Evolutionary conservation across 2,329 filamentous ascomycete species (phyloP).

Genomic region (Nothomitra cinnamomea): DNA sequence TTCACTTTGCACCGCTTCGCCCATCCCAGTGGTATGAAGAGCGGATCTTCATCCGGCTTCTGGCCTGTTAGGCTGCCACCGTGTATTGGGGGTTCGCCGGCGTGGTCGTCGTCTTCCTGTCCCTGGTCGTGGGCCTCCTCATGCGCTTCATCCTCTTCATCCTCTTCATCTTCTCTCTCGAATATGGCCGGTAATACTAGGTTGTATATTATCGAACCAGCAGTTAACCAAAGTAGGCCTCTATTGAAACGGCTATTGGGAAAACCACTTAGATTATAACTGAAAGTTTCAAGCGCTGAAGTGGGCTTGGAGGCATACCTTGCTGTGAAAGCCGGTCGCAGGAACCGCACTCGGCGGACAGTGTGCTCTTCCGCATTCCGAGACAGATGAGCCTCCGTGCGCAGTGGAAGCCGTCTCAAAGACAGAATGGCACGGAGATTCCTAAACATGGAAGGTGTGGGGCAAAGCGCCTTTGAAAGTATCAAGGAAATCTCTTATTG

Average conservation of each 20-base stretch:
- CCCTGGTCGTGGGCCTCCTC: slow-evolving; percentile 14
- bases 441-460: slow-evolving; percentile 20
- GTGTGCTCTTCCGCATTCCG: slow-evolving; percentile 6
- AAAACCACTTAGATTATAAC: background rate
- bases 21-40: slow-evolving; percentile 33
- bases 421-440: slow-evolving; percentile 20
- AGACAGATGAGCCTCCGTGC: background rate
- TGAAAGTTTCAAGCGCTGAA: background rate
- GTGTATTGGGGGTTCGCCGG: background rate
- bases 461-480: background rate
- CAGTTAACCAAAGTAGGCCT: slow-evolving; percentile 10
- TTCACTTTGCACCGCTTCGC: slow-evolving; percentile 23
- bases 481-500: background rate
- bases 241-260: slow-evolving; percentile 6
- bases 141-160: slow-evolving; percentile 11
- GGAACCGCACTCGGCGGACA: slow-evolving; percentile 24
- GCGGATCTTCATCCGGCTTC: slow-evolving; percentile 19
- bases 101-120: slow-evolving; percentile 7
- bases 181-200: slow-evolving; percentile 9
- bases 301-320: slow-evolving; percentile 14
- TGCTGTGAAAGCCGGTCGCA: slow-evolving; percentile 19
- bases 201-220: slow-evolving; percentile 10
- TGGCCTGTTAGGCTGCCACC: background rate
- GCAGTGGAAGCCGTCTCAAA: slow-evolving; percentile 18
- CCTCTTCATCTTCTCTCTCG: slow-evolving; percentile 13